These are phyloP conservation scores for Pelargonium cotyledonis DNA, from an alignment of 441 rosid genomes.

Conservation along the genomic window DNA sequence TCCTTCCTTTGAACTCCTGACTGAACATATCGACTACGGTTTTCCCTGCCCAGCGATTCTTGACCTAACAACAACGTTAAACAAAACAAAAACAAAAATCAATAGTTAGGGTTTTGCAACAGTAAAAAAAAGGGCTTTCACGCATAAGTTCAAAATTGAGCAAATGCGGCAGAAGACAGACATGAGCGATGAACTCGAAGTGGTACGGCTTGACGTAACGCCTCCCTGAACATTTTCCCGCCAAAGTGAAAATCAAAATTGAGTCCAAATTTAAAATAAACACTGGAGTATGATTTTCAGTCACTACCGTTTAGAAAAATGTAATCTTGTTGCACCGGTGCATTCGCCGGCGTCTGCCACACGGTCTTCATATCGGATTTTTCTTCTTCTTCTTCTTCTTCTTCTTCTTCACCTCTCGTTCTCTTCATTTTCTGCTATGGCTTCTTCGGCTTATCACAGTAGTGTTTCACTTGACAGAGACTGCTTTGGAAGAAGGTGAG, in stretches of 20 bases:
- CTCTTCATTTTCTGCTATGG: constrained; percentile 22
- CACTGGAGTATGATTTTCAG: background rate
- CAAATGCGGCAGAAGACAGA: constrained; percentile 22
- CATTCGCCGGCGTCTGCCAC: constrained; percentile 59
- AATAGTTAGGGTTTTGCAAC: constrained; percentile 13
- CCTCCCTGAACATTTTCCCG: constrained; percentile 47
- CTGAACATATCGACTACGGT: constrained; percentile 81
- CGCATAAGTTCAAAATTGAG: background rate
- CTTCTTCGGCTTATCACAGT: background rate
- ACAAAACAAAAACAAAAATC: background rate
- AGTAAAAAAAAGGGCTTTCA: background rate
- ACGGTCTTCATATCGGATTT: constrained; percentile 35
- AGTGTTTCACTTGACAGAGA: background rate
- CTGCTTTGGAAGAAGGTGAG: background rate
- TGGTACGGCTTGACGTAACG: constrained; percentile 80
- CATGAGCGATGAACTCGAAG: constrained; percentile 89
- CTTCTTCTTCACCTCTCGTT: constrained; percentile 18
- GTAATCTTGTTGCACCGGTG: constrained; percentile 58
- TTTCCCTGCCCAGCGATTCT: constrained; percentile 87
- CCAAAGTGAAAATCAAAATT: constrained; percentile 17
- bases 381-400: constrained; percentile 6
- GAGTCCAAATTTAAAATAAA: background rate
- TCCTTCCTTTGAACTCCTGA: constrained; percentile 77
- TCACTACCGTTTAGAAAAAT: constrained; percentile 53
- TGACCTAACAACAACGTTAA: constrained; percentile 39